Evolutionary conservation across 495 filamentous ascomycete genomes (phyloP).

Genomic region (Penicillium paradoxum): DNA sequence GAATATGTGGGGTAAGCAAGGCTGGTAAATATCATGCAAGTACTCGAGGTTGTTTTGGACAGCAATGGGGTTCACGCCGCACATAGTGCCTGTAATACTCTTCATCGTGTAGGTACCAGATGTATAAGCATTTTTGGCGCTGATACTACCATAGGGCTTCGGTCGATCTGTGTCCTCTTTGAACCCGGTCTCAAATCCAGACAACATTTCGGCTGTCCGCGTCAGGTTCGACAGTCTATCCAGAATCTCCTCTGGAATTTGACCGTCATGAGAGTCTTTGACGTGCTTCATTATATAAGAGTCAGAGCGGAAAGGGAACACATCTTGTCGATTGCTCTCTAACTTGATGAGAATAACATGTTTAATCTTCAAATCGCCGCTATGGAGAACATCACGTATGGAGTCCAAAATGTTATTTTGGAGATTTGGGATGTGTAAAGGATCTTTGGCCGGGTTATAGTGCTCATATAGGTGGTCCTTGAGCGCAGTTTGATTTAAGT

Average conservation of each 20-base stretch:
- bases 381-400: conserved; percentile 16
- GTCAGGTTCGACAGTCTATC: conserved; percentile 31
- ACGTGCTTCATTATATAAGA: conserved; percentile 28
- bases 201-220: conserved; percentile 37
- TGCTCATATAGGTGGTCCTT: conserved; percentile 5
- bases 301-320: conserved; percentile 32
- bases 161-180: conserved; percentile 14
- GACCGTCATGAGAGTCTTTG: conserved; percentile 20
- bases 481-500: neutral
- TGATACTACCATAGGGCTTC: conserved; percentile 40
- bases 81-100: conserved; percentile 41
- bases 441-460: conserved; percentile 31
- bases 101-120: conserved; percentile 49
- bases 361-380: conserved; percentile 29
- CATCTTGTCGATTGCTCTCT: conserved; percentile 39
- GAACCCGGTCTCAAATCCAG: conserved; percentile 39
- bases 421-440: conserved; percentile 34
- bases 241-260: conserved; percentile 23
- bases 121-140: conserved; percentile 39
- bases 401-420: conserved; percentile 24
- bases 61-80: conserved; percentile 38
- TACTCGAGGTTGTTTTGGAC: conserved; percentile 33
- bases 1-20: conserved; percentile 38
- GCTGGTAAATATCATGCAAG: conserved; percentile 37
- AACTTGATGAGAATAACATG: conserved; percentile 34